Evolutionary conservation across 2,329 filamentous ascomycete genomes (phyloP).

Genomic region (Beauveria sp.): DNA sequence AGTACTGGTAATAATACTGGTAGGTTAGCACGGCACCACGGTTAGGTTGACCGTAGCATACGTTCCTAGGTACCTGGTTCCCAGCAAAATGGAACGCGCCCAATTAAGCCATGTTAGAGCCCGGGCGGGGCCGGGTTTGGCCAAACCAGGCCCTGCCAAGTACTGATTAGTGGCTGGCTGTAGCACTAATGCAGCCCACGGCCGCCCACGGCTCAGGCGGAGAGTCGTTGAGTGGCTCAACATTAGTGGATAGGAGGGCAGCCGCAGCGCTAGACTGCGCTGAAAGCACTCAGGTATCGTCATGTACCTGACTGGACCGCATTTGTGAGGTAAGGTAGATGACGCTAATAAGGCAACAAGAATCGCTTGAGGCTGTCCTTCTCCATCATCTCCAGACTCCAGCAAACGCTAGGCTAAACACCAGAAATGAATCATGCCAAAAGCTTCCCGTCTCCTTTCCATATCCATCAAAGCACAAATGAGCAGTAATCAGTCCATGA

Average conservation of each 20-base stretch:
- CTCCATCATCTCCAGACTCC: background rate
- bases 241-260: background rate
- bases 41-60: too few relatives aligned
- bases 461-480: background rate
- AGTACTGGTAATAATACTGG: too few relatives aligned
- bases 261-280: background rate
- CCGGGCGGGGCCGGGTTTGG: background rate
- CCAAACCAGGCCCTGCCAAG: background rate
- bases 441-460: background rate
- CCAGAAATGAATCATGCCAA: background rate
- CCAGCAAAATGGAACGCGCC: too few relatives aligned
- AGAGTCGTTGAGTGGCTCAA: background rate
- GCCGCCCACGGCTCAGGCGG: background rate
- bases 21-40: too few relatives aligned
- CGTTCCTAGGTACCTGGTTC: too few relatives aligned
- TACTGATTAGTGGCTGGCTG: background rate
- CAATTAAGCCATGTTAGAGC: background rate
- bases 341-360: too few relatives aligned
- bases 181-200: background rate
- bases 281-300: background rate
- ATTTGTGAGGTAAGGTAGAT: too few relatives aligned
- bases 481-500: background rate
- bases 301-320: background rate
- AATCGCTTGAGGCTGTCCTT: background rate
- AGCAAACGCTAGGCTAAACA: background rate